Evolutionary conservation across 2,329 filamentous ascomycete genomes (phyloP).

Genomic region (Orbilia quercus): DNA sequence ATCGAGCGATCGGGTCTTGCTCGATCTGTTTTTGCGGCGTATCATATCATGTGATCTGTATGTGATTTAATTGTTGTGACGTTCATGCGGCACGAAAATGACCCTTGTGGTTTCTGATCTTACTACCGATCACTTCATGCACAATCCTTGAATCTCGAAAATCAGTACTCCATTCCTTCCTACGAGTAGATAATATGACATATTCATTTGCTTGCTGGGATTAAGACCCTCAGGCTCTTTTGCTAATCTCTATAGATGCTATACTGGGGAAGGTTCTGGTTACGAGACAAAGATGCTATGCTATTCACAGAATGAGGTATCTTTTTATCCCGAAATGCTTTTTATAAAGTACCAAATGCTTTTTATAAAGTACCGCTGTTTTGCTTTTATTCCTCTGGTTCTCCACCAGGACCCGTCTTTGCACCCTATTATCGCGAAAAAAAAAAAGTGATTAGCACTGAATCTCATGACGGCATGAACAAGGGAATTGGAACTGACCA

Average conservation of each 20-base stretch:
- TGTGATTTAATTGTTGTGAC: not conserved
- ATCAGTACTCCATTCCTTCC: not conserved
- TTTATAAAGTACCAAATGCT: too few relatives aligned
- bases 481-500: slow-evolving; percentile 69
- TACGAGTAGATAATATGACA: slow-evolving; percentile 16
- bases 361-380: too few relatives aligned
- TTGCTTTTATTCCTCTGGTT: slow-evolving; percentile 52
- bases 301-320: slow-evolving; percentile 37
- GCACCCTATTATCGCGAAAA: slow-evolving; percentile 45
- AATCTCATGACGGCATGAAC: not conserved
- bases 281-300: slow-evolving; percentile 43
- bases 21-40: not conserved
- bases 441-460: slow-evolving; percentile 6
- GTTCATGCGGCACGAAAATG: slow-evolving; percentile 1
- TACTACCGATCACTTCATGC: not conserved
- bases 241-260: slow-evolving; percentile 6
- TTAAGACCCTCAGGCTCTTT: slow-evolving; percentile 37
- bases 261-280: too few relatives aligned
- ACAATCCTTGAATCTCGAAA: too few relatives aligned
- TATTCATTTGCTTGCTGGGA: slow-evolving; percentile 31
- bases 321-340: not conserved
- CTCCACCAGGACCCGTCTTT: slow-evolving; percentile 58
- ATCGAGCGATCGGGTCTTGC: not conserved
- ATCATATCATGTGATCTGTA: slow-evolving; percentile 4
- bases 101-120: not conserved